Base-by-base conservation (phyloP, 495 filamentous ascomycete genomes). In the Xanthoparmelia taractica region DNA sequence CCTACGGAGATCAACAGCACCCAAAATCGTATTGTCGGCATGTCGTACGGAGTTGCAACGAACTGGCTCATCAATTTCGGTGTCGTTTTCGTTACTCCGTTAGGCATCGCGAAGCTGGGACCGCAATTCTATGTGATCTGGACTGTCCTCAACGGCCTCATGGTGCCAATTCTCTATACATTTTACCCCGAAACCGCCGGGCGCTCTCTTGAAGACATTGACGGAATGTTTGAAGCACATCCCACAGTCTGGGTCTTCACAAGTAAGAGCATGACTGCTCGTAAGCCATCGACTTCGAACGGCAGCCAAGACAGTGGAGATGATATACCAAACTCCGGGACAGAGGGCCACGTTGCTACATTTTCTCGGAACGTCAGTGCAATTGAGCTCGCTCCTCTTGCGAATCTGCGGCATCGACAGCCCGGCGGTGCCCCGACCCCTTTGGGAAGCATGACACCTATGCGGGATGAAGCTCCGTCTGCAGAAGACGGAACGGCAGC, bases 61-160 rank as follows among this genome's bases (percentile, higher is more conserved):
- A 60, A 65, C 38, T 65, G 73, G 74, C 77, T 85, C 57, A 78
- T 80, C 56, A 85, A 86, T 66, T 85, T 84, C 61, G 78, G 76
- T 48, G 79, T 88, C 40, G 84, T 86, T 31, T 76, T 83, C 67
- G 80, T 85, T 60, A 87, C 83, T 0, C 83, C 82, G 2, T 73
- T 79, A n/a, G 82, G 82, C 8, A 83, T 86, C 62, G 73, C 79
- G 43, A 78, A 71, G 55, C 72, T 85, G 20, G 75, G 77, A 2
- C 85, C 81, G 81, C 71, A 74, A 57, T 85, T 85, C 70, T 87
- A 82, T 73, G 80, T 87, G 66, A 80, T 86, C 33, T 87, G 81
- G 75, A 80, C 79, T 10, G 77, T 82, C 10, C 76, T 83, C 66
- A 86, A 86, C 65, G 76, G 76, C 11, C 61, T 73, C 37, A 86